Evolutionary conservation across 176 grass and related monocot species (phyloP).

Genomic region (Chloris gayana): DNA sequence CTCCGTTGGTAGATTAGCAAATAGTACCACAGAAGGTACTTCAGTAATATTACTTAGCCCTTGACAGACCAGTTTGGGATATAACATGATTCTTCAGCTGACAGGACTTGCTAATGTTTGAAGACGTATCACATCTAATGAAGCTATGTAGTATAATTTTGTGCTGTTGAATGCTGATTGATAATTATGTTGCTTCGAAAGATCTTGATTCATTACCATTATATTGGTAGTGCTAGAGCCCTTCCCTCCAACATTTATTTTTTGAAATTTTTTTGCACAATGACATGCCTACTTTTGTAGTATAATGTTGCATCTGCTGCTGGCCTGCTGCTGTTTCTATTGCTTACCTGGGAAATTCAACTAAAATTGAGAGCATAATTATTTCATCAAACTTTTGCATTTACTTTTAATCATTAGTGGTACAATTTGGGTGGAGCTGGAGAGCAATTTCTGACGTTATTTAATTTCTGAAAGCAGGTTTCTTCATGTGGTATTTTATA

Average conservation of each 20-base stretch:
- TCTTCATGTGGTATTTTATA: constrained; percentile 91
- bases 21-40: not conserved
- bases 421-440: constrained; percentile 3
- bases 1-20: not conserved
- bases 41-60: not conserved
- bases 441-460: constrained; percentile 17
- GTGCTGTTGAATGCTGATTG: not conserved
- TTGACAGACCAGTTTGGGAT: constrained; percentile 3
- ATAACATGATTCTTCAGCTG: constrained; percentile 6
- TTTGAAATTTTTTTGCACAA: constrained; percentile 5
- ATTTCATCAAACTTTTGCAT: constrained; percentile 6
- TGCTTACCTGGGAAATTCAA: not conserved
- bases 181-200: constrained; percentile 2
- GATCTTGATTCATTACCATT: not conserved
- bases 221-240: not conserved
- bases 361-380: not conserved
- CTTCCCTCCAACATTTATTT: constrained; percentile 1
- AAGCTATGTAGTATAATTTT: not conserved
- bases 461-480: constrained; percentile 55
- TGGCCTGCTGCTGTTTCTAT: not conserved
- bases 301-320: constrained; percentile 1
- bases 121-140: not conserved
- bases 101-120: not conserved
- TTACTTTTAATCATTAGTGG: not conserved
- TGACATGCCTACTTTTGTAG: constrained; percentile 2